Conservation (phyloP, 169 alveolate species). For the Plasmodium yoelii region DNA sequence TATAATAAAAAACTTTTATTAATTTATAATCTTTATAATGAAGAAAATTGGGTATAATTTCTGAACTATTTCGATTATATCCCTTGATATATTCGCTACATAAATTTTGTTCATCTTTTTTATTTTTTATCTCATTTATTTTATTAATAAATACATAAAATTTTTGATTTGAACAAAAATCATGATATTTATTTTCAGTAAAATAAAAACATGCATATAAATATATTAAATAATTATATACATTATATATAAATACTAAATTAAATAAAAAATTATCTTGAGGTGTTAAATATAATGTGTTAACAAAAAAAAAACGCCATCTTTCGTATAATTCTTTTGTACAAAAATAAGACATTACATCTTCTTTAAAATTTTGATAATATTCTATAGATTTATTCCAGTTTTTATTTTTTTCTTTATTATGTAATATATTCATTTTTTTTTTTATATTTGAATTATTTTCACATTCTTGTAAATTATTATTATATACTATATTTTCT, state of each 20-base stretch:
- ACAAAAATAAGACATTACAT: constrained; percentile 6
- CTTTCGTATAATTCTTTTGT: constrained; percentile 22
- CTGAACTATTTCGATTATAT: not conserved
- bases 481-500: too few relatives aligned
- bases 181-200: constrained; percentile 26
- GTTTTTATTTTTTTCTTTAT: constrained; percentile 1
- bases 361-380: constrained; percentile 14
- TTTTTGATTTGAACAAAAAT: constrained; percentile 46
- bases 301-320: constrained; percentile 62
- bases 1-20: constrained; percentile 40
- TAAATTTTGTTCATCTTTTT: not conserved
- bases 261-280: constrained; percentile 58
- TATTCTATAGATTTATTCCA: constrained; percentile 1
- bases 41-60: constrained; percentile 52
- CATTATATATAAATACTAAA: constrained; percentile 59
- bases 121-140: constrained; percentile 35
- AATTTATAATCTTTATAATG: constrained; percentile 60
- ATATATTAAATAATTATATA: constrained; percentile 57
- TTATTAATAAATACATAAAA: constrained; percentile 48
- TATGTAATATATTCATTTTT: too few relatives aligned
- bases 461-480: too few relatives aligned
- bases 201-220: constrained; percentile 52
- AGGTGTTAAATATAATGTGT: constrained; percentile 2
- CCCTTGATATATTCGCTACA: not conserved
- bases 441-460: too few relatives aligned